Conservation (phyloP, 371 early-diverging fungal species). For the Syncephalastrum contaminatum region DNA sequence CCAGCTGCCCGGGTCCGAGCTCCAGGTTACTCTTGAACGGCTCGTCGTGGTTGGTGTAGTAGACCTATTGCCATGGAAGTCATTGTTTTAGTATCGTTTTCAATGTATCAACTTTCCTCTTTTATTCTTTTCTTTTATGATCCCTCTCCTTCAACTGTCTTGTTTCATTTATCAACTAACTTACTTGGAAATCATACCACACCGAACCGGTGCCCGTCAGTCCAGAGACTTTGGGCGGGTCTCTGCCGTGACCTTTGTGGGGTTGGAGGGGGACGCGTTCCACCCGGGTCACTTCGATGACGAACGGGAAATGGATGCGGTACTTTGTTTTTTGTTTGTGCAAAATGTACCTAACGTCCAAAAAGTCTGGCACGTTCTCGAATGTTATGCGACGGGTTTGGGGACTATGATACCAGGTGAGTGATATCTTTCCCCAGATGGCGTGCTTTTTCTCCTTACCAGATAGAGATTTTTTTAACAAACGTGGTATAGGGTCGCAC, state of each 20-base stretch:
- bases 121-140: no score
- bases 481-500: constrained; percentile 50
- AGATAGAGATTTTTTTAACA: constrained; percentile 39
- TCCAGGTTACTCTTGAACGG: constrained; percentile 30
- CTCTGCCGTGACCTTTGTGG: constrained; percentile 17
- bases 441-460: constrained; percentile 19
- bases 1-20: constrained; percentile 27
- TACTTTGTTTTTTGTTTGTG: constrained; percentile 29
- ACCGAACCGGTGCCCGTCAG: constrained; percentile 29
- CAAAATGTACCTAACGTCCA: constrained; percentile 33
- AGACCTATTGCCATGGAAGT: constrained; percentile 8
- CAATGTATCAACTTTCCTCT: no score
- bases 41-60: constrained; percentile 17
- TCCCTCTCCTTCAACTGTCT: neutral
- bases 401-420: constrained; percentile 19
- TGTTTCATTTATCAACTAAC: neutral
- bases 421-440: neutral
- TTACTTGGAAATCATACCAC: constrained; percentile 41
- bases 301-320: constrained; percentile 34
- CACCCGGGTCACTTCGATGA: constrained; percentile 37
- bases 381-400: constrained; percentile 31
- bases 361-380: constrained; percentile 40
- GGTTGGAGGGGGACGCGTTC: constrained; percentile 28
- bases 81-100: neutral
- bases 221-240: constrained; percentile 29